Evolutionary conservation across 2,329 filamentous ascomycete genomes (phyloP).

Genomic region (Blumeria hordei): DNA sequence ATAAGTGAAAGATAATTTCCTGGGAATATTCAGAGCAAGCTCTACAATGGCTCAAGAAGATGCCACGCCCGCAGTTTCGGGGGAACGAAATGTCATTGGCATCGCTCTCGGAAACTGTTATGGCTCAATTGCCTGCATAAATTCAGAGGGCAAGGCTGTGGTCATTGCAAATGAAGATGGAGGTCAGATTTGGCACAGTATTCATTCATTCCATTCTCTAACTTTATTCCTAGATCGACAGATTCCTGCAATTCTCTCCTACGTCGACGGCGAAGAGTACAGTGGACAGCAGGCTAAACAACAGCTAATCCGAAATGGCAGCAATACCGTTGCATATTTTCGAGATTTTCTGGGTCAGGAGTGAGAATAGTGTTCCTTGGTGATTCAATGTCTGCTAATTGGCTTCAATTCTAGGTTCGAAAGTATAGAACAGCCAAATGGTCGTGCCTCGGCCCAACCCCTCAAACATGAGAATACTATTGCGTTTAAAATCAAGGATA

Average conservation of each 20-base stretch:
- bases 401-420: constrained; percentile 36
- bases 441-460: constrained; percentile 81
- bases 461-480: constrained; percentile 47
- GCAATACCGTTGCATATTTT: constrained; percentile 89
- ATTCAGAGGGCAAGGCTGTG: constrained; percentile 79
- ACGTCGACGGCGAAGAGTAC: constrained; percentile 89
- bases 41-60: constrained; percentile 13
- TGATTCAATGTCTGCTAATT: no score
- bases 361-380: constrained; percentile 24
- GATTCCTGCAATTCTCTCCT: constrained; percentile 84
- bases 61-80: constrained; percentile 17
- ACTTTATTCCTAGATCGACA: constrained; percentile 47
- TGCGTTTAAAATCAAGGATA: constrained; percentile 66
- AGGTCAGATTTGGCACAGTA: constrained; percentile 24
- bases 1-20: no score
- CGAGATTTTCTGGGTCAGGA: constrained; percentile 88
- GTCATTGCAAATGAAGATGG: constrained; percentile 98
- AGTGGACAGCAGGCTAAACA: constrained; percentile 87
- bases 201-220: background rate
- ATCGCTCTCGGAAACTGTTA: constrained; percentile 97
- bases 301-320: constrained; percentile 75
- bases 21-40: no score
- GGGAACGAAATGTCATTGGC: constrained; percentile 55
- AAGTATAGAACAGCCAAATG: constrained; percentile 86
- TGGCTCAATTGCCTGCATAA: constrained; percentile 90